Evolutionary conservation across 1,284 basidiomycete genomes (phyloP), one percentile per base, ranked within the genome.

Genomic region (Tilletia walkeri): DNA sequence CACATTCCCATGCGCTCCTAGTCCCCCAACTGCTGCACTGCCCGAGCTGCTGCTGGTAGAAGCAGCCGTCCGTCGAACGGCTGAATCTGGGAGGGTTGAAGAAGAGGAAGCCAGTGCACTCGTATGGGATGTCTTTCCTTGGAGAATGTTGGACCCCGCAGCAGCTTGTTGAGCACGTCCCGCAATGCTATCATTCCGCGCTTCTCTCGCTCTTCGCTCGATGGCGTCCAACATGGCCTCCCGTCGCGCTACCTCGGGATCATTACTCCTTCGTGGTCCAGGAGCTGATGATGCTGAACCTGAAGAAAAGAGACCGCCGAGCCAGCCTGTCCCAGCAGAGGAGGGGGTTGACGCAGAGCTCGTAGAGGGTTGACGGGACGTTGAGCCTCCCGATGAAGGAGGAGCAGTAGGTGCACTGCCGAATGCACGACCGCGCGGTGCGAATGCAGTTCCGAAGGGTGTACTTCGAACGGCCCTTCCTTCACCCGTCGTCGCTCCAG

Each of bases 391-490:
- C 4, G 30, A 9, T 2, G 34, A 36, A 14, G 59, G 38, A 20
- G 54, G 5, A 6, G 54, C 18, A 14, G 36, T 39, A 34, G 59
- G 65, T 24, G 47, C 65, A 24, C 65, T 66, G 10, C 73, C 73
- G 56, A 66, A 69, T 38, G 68, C 18, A 16, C 68, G 65, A 1
- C 73, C 71, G 18, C 65, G 20, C 10, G 73, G 72, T 4, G 72
- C 72, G 49, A 67, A 71, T 36, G 71, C 69, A 20, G 69, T 73
- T 16, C 69, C 72, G 16, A 75, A 77, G 0, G 69, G 74, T 2
- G 54, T 73, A 6, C 73, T 71, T n/a, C 73, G 70, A 0, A 74
- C 70, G n/a, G 76, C 68, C 3, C 78, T 56, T 16, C 73, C 76
- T 61, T 74, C 72, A 2, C 38, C 76, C 34, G 49, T 72, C 67